Evolutionary conservation across 768 basidiomycete genomes (phyloP), one percentile per base, ranked within the genome.

Genomic region (Sporobolomyces pararoseus): DNA sequence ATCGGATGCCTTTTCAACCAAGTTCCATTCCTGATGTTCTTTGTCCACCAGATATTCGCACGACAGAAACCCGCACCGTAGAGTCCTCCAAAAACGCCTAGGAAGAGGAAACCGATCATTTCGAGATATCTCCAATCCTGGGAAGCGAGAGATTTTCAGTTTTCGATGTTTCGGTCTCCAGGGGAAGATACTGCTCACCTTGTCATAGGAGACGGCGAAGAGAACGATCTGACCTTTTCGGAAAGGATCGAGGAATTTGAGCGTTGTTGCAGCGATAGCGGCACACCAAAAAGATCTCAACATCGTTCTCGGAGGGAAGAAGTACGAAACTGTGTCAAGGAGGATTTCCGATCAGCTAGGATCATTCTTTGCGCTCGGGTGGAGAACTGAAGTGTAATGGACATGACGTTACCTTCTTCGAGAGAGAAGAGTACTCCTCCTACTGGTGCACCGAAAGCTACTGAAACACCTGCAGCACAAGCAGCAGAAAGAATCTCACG

Each of bases 51-150:
- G 75, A 89, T 87, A 80, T 98, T 97, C 51, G 71, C 72, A 72
- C 91, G 90, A 13, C 91, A 91, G 81, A 95, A 95, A 76, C 86
- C 88, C 2, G 93, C 96, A 4, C 96, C 96, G 76, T 94, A 98
- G 14, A 97, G 79, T 12, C 96, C 95, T 14, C 96, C 95, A 70
- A 96, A 86, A n/a, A 91, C 81, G 1, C 94, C 95, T 16, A 99
- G 83, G 44, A 92, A 76, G 10, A 93, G 78, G 80, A 97, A 99
- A 29, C 89, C 88, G 9, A 89, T 66, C 19, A 97, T 83, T 78
- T 98, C 94, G 76, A 88, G 88, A 25, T 87, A 88, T 78, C 96
- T 91, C 89, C 95, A 97, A 77, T 96, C 92, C 88, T 92, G 75
- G 31, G 35, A 23, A 23, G 21, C 10, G 31, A 64, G 3, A 13